Evolutionary conservation across 768 basidiomycete genomes (phyloP).

Genomic region (Boletus fagicola): DNA sequence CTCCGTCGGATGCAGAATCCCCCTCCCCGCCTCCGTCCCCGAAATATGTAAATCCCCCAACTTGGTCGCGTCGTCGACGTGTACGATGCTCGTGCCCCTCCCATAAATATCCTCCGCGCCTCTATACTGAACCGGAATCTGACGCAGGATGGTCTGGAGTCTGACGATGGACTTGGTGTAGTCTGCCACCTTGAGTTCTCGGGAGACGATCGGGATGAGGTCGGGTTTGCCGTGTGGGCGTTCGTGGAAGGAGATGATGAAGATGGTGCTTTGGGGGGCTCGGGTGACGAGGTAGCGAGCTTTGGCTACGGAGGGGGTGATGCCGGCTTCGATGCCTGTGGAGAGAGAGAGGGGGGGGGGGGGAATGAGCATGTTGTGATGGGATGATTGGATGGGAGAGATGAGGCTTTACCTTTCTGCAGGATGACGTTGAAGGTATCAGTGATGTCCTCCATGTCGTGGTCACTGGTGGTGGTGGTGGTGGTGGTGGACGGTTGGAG

Average conservation of each 20-base stretch:
- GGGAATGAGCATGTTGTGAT: background rate
- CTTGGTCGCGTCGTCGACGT: constrained; percentile 31
- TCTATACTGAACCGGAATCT: constrained; percentile 37
- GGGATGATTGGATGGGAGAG: background rate
- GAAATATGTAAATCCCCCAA: constrained; percentile 14
- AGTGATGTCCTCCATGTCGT: background rate
- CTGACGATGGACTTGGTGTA: constrained; percentile 21
- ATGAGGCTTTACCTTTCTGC: constrained; percentile 1
- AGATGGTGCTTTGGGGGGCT: constrained; percentile 29
- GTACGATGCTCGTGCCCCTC: constrained; percentile 61
- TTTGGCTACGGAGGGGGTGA: constrained; percentile 63
- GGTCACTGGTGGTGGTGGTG: background rate
- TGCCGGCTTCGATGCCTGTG: constrained; percentile 50
- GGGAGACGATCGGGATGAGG: constrained; percentile 37
- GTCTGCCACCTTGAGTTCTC: constrained; percentile 37
- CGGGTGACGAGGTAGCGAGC: constrained; percentile 55
- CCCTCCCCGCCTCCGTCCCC: constrained; percentile 56
- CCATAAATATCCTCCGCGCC: constrained; percentile 76
- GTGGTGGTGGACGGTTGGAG: background rate
- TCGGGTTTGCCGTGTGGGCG: constrained; percentile 49
- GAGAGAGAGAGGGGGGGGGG: background rate
- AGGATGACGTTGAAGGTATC: constrained; percentile 3
- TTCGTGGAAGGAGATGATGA: constrained; percentile 47
- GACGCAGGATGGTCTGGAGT: constrained; percentile 58
- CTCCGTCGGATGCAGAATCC: constrained; percentile 48